A percentile compares a stretch with the other conserved stretches of the same genome.
Conservation (phyloP, 306 rosid species). For the Cicer cuneatum region DNA sequence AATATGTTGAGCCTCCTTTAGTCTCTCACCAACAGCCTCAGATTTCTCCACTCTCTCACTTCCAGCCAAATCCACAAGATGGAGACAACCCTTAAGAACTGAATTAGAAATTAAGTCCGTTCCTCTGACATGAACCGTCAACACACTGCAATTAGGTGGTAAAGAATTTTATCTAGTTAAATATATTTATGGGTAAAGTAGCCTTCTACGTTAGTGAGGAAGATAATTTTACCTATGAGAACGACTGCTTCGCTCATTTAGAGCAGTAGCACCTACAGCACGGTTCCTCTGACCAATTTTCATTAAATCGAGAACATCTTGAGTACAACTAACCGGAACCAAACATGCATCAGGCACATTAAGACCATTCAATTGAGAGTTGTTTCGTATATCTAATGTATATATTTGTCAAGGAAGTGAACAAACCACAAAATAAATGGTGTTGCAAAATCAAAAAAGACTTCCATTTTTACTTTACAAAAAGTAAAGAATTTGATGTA, state of each 20-base stretch:
- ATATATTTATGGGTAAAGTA: conserved; percentile 15
- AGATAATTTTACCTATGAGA: conserved; percentile 75
- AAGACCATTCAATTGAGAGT: conserved; percentile 91
- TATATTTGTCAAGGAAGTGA: conserved; percentile 61
- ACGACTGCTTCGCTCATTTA: conserved; percentile 94
- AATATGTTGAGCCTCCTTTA: conserved; percentile 95
- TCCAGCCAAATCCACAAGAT: conserved; percentile 98
- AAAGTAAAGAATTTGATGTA: conserved; percentile 11
- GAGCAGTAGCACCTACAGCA: conserved; percentile 94
- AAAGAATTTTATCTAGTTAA: conserved; percentile 22
- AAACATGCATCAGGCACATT: conserved; percentile 96
- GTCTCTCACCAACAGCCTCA: conserved; percentile 95
- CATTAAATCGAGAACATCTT: conserved; percentile 90
- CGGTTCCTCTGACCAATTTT: conserved; percentile 89
- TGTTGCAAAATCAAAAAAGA: conserved; percentile 6
- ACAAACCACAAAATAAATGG: conserved; percentile 14
- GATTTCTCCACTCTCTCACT: conserved; percentile 97
- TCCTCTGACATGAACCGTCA: conserved; percentile 91
- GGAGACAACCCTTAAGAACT: conserved; percentile 86
- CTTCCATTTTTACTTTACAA: background rate
- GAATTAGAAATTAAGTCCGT: conserved; percentile 75
- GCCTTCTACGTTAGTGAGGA: conserved; percentile 20
- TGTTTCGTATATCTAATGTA: conserved; percentile 94
- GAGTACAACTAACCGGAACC: conserved; percentile 85
- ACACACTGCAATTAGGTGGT: conserved; percentile 64